phyloP scores from a whole-genome alignment of 257 asterid genomes.

The Fraxinus americana region DNA sequence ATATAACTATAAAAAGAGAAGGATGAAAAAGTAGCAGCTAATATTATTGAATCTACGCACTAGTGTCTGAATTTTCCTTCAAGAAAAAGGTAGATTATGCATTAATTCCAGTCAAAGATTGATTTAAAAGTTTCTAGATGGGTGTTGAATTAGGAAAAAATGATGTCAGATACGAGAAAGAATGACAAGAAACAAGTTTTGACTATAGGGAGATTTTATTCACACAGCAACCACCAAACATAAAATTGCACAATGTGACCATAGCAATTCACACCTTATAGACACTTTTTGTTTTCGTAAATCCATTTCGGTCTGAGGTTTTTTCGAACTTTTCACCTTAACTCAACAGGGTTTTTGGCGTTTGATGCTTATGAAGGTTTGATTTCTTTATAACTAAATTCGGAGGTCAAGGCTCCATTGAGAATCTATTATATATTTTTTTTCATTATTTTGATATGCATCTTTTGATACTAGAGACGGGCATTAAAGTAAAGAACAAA shows the following conservation, averaged over 20 bases:
- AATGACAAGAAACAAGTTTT: neutral
- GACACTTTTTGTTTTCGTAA: neutral
- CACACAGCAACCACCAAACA: conserved; percentile 12
- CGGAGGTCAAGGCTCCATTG: too few species aligned
- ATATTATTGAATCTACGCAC: neutral
- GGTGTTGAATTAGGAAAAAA: neutral
- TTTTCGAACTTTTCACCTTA: too few species aligned
- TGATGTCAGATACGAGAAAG: neutral
- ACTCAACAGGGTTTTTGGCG: too few species aligned
- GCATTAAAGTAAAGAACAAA: too few species aligned
- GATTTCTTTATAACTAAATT: too few species aligned
- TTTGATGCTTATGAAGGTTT: too few species aligned
- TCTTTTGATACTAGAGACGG: too few species aligned
- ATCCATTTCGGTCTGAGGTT: too few species aligned
- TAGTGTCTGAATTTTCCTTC: conserved; percentile 27
- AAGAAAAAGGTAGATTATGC: conserved; percentile 18
- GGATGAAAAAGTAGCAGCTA: neutral
- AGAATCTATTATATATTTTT: too few species aligned
- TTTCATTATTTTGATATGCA: too few species aligned
- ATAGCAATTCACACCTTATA: neutral
- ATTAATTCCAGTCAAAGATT: conserved; percentile 3
- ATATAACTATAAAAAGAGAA: neutral
- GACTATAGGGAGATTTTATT: neutral
- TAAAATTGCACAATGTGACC: conserved; percentile 1
- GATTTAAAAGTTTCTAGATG: neutral